Base-by-base conservation (phyloP, 768 basidiomycete species). In the Podaxis sp. region DNA sequence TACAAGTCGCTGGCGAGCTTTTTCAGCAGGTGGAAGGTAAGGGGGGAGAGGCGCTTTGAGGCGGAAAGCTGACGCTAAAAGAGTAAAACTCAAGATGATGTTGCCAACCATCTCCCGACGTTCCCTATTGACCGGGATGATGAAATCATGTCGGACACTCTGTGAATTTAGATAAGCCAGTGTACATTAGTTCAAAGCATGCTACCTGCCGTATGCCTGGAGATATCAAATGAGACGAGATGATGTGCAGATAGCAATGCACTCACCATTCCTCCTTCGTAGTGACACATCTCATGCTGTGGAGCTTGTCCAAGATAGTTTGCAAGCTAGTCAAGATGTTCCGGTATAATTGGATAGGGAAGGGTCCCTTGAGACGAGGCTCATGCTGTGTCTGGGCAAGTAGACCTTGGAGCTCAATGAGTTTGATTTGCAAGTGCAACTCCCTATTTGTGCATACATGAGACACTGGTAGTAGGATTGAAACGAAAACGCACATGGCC, bases 281-380 rank as follows among this genome's bases (percentile, higher is more conserved):
- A 4, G 93, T 97, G n/a, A 98, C 96, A 72, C 94, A 96, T 30
- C 96, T 85, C 91, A 99, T 97, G 66, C 93, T 92, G 72, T 99
- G 97, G 61, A 99, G 75, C 70, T 85, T 88, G 69, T 96, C 95
- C 65, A 96, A 75, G 36, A 96, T 94, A 1, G 86, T 87, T 73
- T 96, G 93, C 65, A 95, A 69, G 68, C 91, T 90, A 1, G 87
- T 89, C 75, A 95, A 77, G 65, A 95, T 86, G 6, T 88, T 86
- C 12, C 93, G 88, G 69, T 99, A 99, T 8, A 95, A 77, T 53
- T 84, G 75, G 15, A 92, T 85, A 2, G 96, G 96, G 76, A 98
- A 99, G 0, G 96, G 95, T 0, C 97, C 97, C 72, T 99, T 99
- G 62, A 98, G 74, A 33, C 97, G 88, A 5, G 96, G 96, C 70